phyloP scores from a whole-genome alignment of 306 rosid species.

The Lathyrus aphaca region DNA sequence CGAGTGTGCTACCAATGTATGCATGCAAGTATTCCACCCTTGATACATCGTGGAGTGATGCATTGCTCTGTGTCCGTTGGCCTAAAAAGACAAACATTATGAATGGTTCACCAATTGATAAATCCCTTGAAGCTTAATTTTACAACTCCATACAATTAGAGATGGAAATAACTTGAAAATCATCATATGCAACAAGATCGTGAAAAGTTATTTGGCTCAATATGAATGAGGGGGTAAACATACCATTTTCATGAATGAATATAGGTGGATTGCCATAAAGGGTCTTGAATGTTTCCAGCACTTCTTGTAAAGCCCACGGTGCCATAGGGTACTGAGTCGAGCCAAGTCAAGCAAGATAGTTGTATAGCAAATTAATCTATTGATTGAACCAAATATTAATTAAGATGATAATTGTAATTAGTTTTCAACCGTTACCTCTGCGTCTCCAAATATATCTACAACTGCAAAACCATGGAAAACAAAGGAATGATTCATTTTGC shows the following conservation, averaged over 20 bases:
- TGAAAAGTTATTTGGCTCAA: not conserved
- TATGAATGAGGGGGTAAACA: slow-evolving; percentile 33
- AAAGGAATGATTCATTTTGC: not conserved
- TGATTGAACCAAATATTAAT: not conserved
- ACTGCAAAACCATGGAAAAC: slow-evolving; percentile 39
- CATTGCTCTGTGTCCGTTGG: slow-evolving; percentile 46
- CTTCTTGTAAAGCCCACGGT: slow-evolving; percentile 49
- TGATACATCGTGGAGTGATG: slow-evolving; percentile 48
- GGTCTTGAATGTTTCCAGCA: slow-evolving; percentile 54
- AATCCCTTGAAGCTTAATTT: slow-evolving; percentile 1
- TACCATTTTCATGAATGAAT: slow-evolving; percentile 73
- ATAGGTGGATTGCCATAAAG: slow-evolving; percentile 66
- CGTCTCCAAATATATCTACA: not conserved
- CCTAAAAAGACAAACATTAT: slow-evolving; percentile 37
- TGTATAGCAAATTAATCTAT: not conserved
- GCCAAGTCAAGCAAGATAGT: slow-evolving; percentile 31
- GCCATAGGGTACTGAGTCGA: slow-evolving; percentile 39
- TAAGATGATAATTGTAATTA: not conserved
- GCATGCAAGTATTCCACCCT: slow-evolving; percentile 52
- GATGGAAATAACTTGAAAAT: not conserved
- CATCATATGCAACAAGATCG: no score
- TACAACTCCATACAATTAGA: not conserved
- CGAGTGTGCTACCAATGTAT: slow-evolving; percentile 46
- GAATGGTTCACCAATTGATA: not conserved
- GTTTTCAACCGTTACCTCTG: slow-evolving; percentile 41